A percentile compares a stretch with the other conserved stretches of the same genome.
Evolutionary conservation across 306 rosid species (phyloP).

Genomic region (Dalbergia cochinchinensis): DNA sequence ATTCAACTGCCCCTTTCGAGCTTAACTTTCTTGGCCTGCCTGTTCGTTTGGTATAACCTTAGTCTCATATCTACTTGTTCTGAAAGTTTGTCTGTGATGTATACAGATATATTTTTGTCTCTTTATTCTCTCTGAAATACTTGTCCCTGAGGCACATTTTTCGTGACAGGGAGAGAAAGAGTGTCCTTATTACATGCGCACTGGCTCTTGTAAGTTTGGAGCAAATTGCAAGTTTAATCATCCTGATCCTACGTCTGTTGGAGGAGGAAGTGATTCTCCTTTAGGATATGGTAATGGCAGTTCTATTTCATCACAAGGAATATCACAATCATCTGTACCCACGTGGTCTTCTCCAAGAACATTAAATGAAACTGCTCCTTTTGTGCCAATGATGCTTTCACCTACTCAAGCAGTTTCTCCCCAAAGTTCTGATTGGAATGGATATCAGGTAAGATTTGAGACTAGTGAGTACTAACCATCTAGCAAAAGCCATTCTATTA

Average conservation of each 20-base stretch:
- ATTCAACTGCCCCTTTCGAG: conserved; percentile 56
- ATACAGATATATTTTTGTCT: conserved; percentile 2
- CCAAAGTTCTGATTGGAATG: conserved; percentile 76
- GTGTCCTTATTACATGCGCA: conserved; percentile 89
- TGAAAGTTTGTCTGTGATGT: conserved; percentile 30
- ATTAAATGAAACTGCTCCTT: conserved; percentile 69
- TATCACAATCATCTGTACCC: conserved; percentile 62
- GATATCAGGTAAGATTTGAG: conserved; percentile 70
- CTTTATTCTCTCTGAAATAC: conserved; percentile 38
- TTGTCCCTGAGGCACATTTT: conserved; percentile 38
- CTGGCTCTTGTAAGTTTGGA: conserved; percentile 94
- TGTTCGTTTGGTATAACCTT: conserved; percentile 75
- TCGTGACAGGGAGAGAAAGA: conserved; percentile 80
- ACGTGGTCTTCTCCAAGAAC: conserved; percentile 73
- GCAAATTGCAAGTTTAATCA: conserved; percentile 90
- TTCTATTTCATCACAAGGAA: conserved; percentile 62
- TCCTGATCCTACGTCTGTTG: conserved; percentile 85
- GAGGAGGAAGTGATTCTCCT: conserved; percentile 57
- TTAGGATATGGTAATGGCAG: conserved; percentile 66
- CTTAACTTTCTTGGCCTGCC: conserved; percentile 91
- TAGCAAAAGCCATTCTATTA: conserved; percentile 19
- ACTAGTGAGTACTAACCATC: conserved; percentile 2
- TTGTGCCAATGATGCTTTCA: conserved; percentile 68
- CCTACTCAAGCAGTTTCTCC: conserved; percentile 66
- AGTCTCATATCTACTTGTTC: conserved; percentile 24